Conservation (phyloP, 23 red algal species). For the Chondrus crispus region DNA sequence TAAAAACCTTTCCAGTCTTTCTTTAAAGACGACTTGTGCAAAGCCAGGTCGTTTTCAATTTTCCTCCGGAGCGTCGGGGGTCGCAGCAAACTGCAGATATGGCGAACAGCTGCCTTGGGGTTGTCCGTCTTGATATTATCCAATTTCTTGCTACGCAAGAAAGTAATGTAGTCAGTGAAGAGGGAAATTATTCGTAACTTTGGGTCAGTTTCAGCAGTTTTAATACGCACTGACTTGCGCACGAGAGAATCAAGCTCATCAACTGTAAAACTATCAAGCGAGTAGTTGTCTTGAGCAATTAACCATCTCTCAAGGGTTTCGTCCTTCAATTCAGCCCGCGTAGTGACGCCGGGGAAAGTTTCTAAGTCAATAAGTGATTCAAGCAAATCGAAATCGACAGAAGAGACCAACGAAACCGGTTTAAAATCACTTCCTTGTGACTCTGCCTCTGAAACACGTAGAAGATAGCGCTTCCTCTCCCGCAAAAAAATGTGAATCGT, state of each 20-base stretch:
- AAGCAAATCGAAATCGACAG: not conserved
- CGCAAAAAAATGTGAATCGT: too few relatives aligned
- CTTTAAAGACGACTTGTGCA: not conserved
- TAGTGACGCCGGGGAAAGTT: not conserved
- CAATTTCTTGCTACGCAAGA: not conserved
- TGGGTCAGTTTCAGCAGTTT: not conserved
- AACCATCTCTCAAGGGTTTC: not conserved
- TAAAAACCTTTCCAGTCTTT: not conserved
- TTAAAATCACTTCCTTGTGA: not conserved
- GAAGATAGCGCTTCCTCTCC: not conserved
- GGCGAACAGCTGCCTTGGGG: not conserved
- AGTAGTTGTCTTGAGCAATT: not conserved
- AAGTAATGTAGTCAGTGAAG: not conserved
- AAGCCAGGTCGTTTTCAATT: conserved; percentile 3
- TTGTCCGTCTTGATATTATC: not conserved
- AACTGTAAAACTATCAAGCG: not conserved
- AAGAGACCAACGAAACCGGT: not conserved
- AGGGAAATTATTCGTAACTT: not conserved
- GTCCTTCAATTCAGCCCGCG: not conserved
- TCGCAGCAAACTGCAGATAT: not conserved
- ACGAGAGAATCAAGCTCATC: not conserved
- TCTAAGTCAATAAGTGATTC: not conserved
- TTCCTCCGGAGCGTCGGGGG: not conserved
- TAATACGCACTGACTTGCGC: not conserved
- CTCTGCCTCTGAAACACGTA: not conserved